A percentile compares a stretch with the other conserved stretches of the same genome.
phyloP scores from a whole-genome alignment of 2,329 filamentous ascomycete species.

The Trichoderma aggressivum region DNA sequence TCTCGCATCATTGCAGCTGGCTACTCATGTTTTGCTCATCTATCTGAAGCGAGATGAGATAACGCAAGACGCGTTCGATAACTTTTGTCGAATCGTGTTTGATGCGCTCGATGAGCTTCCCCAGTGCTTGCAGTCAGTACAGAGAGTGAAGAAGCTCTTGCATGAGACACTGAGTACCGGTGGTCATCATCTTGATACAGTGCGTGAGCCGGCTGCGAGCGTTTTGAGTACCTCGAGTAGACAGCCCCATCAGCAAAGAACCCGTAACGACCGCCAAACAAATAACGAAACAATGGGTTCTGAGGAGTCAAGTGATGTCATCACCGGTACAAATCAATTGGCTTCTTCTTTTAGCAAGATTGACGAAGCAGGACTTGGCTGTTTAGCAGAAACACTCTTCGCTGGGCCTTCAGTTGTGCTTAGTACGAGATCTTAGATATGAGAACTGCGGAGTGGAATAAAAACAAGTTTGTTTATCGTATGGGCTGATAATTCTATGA shows the following conservation, averaged over 20 bases:
- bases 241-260: not conserved
- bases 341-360: not conserved
- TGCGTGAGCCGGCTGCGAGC: too few relatives aligned
- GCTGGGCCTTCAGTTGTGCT: not conserved
- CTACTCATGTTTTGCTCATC: not conserved
- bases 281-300: not conserved
- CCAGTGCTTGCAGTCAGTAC: not conserved
- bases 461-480: constrained; percentile 31
- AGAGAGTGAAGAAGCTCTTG: not conserved
- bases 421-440: not conserved
- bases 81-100: not conserved
- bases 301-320: not conserved
- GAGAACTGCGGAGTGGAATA: not conserved
- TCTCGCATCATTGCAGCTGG: not conserved
- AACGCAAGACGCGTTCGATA: not conserved
- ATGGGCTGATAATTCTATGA: too few relatives aligned
- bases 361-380: not conserved
- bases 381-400: not conserved
- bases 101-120: not conserved
- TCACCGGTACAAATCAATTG: not conserved
- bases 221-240: not conserved
- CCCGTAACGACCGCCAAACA: not conserved
- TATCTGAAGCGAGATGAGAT: constrained; percentile 1
- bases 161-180: not conserved
- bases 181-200: not conserved